phyloP scores from a whole-genome alignment of 2,329 filamentous ascomycete species.

The Colletotrichum godetiae region DNA sequence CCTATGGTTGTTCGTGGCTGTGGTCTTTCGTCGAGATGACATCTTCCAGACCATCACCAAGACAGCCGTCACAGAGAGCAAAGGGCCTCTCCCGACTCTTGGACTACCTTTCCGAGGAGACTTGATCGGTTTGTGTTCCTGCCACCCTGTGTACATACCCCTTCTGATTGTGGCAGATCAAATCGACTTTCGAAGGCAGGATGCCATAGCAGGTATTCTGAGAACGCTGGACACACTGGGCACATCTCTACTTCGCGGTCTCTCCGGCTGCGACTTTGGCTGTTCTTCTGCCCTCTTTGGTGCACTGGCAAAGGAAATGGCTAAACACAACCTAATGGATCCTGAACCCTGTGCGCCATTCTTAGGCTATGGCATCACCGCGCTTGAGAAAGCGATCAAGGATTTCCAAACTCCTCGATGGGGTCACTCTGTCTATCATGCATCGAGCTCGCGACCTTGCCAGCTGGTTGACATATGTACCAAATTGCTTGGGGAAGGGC shows the following conservation, averaged over 20 bases:
- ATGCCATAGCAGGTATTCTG: not conserved
- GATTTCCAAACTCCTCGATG: not conserved
- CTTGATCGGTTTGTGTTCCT: not conserved
- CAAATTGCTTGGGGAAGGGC: too few species aligned
- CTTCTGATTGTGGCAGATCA: not conserved
- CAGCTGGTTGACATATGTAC: too few species aligned
- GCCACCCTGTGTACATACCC: not conserved
- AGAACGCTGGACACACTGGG: not conserved
- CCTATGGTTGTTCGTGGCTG: conserved; percentile 29
- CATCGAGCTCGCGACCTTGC: too few species aligned
- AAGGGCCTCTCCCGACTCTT: not conserved
- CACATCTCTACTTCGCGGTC: not conserved
- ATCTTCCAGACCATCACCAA: conserved; percentile 29
- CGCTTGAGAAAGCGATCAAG: not conserved
- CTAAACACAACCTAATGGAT: not conserved
- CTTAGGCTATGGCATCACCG: not conserved
- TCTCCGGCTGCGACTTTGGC: not conserved
- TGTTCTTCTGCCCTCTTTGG: not conserved
- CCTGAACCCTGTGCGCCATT: not conserved
- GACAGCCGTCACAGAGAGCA: conserved; percentile 29
- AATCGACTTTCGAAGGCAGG: not conserved
- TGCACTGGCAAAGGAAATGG: not conserved
- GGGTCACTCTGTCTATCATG: not conserved
- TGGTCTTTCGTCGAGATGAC: conserved; percentile 24
- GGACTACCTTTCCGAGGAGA: not conserved